These are phyloP conservation scores for Fragilaria radians DNA, from an alignment of 108 stramenopile species.

Conservation along the genomic window DNA sequence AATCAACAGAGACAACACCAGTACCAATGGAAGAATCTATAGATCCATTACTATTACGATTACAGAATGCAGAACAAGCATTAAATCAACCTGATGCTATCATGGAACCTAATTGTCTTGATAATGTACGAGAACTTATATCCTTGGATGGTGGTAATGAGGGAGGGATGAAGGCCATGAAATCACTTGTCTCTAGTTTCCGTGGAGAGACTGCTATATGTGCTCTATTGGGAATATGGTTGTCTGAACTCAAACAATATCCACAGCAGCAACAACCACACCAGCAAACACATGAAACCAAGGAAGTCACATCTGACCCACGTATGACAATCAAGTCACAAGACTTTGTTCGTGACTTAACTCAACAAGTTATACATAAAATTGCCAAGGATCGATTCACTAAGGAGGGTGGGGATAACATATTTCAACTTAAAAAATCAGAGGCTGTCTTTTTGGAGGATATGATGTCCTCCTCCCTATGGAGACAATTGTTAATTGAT, in stretches of 20 bases:
- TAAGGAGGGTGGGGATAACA: constrained; percentile 55
- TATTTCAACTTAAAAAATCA: constrained; percentile 56
- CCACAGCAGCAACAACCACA: constrained; percentile 9
- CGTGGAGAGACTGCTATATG: constrained; percentile 70
- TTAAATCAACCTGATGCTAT: constrained; percentile 65
- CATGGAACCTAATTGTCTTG: constrained; percentile 56
- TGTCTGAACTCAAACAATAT: constrained; percentile 49
- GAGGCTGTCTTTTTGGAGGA: constrained; percentile 71
- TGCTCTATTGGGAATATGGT: constrained; percentile 67
- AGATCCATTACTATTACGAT: constrained; percentile 37
- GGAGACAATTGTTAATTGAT: constrained; percentile 80
- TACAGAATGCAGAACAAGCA: constrained; percentile 48
- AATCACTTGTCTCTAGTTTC: constrained; percentile 53
- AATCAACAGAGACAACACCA: constrained; percentile 24
- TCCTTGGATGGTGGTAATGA: constrained; percentile 31
- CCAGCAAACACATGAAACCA: constrained; percentile 12
- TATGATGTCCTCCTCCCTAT: constrained; percentile 76
- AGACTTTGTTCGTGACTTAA: constrained; percentile 53
- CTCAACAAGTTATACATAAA: constrained; percentile 51
- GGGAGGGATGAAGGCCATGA: constrained; percentile 43
- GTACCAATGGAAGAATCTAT: constrained; percentile 23
- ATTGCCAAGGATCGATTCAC: constrained; percentile 75
- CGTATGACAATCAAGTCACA: constrained; percentile 8
- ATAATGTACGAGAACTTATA: constrained; percentile 39
- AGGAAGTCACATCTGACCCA: constrained; percentile 1